These are phyloP conservation scores for Chrysanthemum makinoi DNA, from an alignment of 129 eudicot species.

Conservation along the genomic window DNA sequence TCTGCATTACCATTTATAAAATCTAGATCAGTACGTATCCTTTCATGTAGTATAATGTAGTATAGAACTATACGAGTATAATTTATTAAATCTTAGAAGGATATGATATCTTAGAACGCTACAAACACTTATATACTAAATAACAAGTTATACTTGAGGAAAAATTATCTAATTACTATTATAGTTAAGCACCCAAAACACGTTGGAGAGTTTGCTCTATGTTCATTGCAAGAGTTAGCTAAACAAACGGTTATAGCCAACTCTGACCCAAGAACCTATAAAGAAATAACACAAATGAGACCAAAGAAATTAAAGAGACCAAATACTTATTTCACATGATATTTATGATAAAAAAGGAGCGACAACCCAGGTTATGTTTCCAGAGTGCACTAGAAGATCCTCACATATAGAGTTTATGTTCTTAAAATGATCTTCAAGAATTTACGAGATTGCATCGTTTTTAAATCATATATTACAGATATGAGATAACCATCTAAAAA, in stretches of 20 bases:
- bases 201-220: too few relatives aligned
- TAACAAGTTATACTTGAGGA: too few relatives aligned
- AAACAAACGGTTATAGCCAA: too few relatives aligned
- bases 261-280: slow-evolving; percentile 93
- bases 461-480: too few relatives aligned
- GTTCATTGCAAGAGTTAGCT: too few relatives aligned
- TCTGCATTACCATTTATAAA: slow-evolving; percentile 38
- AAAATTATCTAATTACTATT: too few relatives aligned
- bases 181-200: too few relatives aligned
- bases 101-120: slow-evolving; percentile 45
- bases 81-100: background rate
- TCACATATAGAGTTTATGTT: slow-evolving; percentile 3
- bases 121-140: too few relatives aligned
- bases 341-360: background rate
- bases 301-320: background rate
- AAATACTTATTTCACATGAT: background rate
- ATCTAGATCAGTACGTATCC: background rate
- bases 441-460: background rate
- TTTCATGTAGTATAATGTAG: too few relatives aligned
- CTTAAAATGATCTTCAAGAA: background rate
- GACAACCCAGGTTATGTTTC: background rate
- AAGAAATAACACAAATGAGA: background rate
- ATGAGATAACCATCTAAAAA: too few relatives aligned
- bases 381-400: background rate
- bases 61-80: background rate